These are phyloP conservation scores for Colletotrichum theobromicola DNA, from an alignment of 2,329 filamentous ascomycete genomes.

Conservation along the genomic window DNA sequence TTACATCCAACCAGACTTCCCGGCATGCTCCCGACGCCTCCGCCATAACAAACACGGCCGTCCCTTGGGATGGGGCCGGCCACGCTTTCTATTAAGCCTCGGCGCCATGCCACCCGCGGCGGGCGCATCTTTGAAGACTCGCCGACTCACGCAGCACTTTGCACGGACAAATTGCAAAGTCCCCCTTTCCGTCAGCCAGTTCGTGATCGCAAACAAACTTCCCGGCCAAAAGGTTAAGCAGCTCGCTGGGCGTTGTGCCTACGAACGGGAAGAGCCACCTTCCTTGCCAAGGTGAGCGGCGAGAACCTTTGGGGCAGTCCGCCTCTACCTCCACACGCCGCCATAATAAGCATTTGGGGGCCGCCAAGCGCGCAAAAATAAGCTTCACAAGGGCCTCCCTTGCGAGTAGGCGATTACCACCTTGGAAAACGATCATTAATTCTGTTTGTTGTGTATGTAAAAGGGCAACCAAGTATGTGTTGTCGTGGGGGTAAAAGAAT, in stretches of 20 bases:
- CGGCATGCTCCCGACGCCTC: neutral
- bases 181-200: no score
- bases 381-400: neutral
- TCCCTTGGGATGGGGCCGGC: neutral
- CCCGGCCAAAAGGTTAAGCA: neutral
- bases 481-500: neutral
- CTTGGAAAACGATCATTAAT: neutral
- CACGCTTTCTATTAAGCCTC: neutral
- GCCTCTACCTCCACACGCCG: neutral
- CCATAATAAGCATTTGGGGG: neutral
- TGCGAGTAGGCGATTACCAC: neutral
- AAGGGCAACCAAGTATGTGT: neutral
- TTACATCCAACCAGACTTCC: neutral
- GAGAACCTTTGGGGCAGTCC: neutral
- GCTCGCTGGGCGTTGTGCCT: neutral
- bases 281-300: neutral
- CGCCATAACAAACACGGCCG: neutral
- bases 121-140: neutral
- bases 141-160: neutral
- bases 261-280: neutral
- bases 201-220: neutral
- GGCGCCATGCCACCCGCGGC: neutral
- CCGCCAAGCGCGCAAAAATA: neutral
- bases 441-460: neutral
- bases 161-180: neutral